Percentiles rank a stretch among this genome's conserved stretches.
These are phyloP conservation scores for Termitomyces sp. DNA, from an alignment of 768 basidiomycete species.

Conservation along the genomic window DNA sequence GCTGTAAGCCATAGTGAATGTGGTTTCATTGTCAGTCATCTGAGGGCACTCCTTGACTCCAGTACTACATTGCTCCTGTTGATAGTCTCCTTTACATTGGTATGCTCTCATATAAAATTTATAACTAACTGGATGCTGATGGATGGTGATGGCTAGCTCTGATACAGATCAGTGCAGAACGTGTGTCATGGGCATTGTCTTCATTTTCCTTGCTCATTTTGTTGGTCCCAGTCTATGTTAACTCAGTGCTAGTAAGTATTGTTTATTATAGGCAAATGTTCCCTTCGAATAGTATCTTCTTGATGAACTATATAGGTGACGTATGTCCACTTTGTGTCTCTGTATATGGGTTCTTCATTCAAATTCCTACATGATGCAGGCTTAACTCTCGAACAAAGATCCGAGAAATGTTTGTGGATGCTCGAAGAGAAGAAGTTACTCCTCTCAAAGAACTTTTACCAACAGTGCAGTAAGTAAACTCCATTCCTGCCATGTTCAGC, in stretches of 20 bases:
- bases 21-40: no score
- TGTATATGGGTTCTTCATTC: background rate
- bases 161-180: background rate
- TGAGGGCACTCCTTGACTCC: background rate
- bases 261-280: no score
- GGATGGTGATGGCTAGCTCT: background rate
- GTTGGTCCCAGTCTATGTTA: background rate
- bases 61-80: background rate
- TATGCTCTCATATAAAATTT: background rate
- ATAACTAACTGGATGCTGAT: background rate
- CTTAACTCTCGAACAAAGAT: background rate
- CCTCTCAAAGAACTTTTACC: background rate
- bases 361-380: background rate
- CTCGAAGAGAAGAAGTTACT: background rate
- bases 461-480: background rate
- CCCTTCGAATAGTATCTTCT: background rate
- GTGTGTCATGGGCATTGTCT: background rate
- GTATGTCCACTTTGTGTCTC: background rate
- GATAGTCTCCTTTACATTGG: background rate
- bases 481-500: background rate
- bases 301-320: background rate
- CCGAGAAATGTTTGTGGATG: background rate
- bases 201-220: background rate
- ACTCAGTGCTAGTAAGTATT: background rate
- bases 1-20: background rate